A percentile compares a stretch with the other conserved stretches of the same genome.
These are phyloP conservation scores for Fraxinus angustifolia DNA, from an alignment of 305 asterid genomes.

Conservation along the genomic window DNA sequence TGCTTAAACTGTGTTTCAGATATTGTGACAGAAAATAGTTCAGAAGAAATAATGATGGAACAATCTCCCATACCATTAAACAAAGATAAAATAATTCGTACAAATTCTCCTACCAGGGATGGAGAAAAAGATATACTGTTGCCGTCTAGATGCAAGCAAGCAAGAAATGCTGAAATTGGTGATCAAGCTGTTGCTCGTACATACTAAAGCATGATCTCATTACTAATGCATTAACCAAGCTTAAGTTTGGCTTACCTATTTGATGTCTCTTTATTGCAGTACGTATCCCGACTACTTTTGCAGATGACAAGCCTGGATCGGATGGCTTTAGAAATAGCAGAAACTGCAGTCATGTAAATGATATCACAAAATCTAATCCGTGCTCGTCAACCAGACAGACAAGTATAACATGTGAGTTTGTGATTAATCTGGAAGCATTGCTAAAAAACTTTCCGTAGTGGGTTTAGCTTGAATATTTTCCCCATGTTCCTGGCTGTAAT, in stretches of 20 bases:
- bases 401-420: neutral
- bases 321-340: neutral
- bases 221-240: neutral
- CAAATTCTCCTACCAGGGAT: neutral
- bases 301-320: neutral
- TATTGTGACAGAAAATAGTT: neutral
- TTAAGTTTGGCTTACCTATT: neutral
- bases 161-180: neutral
- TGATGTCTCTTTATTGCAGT: neutral
- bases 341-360: neutral
- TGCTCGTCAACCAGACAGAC: neutral
- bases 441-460: neutral
- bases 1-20: slow-evolving; percentile 21
- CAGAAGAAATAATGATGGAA: slow-evolving; percentile 10
- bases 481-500: neutral
- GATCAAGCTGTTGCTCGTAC: slow-evolving; percentile 1
- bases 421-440: neutral
- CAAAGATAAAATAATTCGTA: slow-evolving; percentile 14
- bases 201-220: neutral
- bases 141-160: neutral
- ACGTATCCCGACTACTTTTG: neutral
- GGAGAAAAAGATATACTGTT: neutral
- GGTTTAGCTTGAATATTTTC: neutral
- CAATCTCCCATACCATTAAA: neutral
- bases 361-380: neutral